These are phyloP conservation scores for Allium fistulosum DNA, from an alignment of 106 monocot genomes.

Conservation along the genomic window DNA sequence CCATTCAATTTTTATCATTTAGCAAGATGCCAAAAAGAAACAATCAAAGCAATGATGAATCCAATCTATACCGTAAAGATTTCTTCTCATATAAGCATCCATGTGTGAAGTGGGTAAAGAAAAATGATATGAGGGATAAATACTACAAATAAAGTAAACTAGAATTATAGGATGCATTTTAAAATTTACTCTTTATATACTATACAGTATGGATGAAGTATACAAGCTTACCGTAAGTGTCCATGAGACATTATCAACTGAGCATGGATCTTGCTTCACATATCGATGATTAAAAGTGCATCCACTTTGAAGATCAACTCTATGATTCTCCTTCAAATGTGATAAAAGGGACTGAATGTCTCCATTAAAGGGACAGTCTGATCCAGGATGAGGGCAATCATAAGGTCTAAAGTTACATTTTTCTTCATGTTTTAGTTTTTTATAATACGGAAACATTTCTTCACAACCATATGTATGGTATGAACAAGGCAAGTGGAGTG, in stretches of 20 bases:
- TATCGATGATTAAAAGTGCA: conserved; percentile 44
- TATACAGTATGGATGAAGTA: neutral
- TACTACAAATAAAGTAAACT: too few species aligned
- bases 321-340: conserved; percentile 29
- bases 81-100: too few species aligned
- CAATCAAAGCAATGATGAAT: too few species aligned
- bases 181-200: too few species aligned
- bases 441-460: conserved; percentile 33
- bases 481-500: conserved; percentile 27
- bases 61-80: too few species aligned
- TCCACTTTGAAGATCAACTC: conserved; percentile 36
- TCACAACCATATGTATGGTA: conserved; percentile 29
- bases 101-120: too few species aligned
- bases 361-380: conserved; percentile 29
- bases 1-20: too few species aligned
- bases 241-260: conserved; percentile 35
- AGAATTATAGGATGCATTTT: too few species aligned
- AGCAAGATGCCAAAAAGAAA: too few species aligned
- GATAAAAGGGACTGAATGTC: conserved; percentile 24
- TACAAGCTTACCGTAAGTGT: conserved; percentile 32
- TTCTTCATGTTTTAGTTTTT: conserved; percentile 29
- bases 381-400: conserved; percentile 37
- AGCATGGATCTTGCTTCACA: conserved; percentile 40
- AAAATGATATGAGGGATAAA: too few species aligned
- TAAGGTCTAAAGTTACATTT: conserved; percentile 30